Evolutionary conservation across 2,329 filamentous ascomycete genomes (phyloP).

Genomic region (Orbilia blumenaviensis): DNA sequence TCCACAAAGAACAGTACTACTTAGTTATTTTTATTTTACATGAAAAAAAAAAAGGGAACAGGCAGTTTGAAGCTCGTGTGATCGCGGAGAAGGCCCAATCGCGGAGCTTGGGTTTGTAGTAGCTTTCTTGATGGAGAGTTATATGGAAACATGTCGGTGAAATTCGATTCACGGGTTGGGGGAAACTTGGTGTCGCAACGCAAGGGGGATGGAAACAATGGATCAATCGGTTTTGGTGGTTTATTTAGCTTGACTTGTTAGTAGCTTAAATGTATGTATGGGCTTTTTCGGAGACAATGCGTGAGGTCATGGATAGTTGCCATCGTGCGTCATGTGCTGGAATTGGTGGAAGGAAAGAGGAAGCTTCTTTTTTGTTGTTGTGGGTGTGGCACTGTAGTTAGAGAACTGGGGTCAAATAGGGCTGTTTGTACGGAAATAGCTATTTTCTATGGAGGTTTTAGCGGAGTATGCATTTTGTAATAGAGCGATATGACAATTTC

Average conservation of each 20-base stretch:
- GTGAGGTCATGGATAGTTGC: background rate
- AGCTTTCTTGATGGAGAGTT: conserved; percentile 54
- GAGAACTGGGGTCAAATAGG: too few species aligned
- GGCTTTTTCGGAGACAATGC: conserved; percentile 37
- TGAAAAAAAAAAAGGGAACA: too few species aligned
- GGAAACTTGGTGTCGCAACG: conserved; percentile 20
- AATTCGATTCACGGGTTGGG: conserved; percentile 14
- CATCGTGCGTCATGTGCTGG: background rate
- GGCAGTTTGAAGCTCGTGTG: conserved; percentile 17
- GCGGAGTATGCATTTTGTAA: background rate
- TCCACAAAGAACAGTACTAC: background rate
- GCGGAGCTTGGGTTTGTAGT: conserved; percentile 17
- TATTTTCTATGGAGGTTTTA: background rate
- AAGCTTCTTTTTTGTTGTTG: background rate
- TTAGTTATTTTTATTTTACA: too few species aligned
- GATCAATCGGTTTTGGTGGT: background rate
- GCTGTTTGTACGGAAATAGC: too few species aligned
- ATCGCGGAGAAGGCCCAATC: background rate
- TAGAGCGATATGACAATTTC: too few species aligned
- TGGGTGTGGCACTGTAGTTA: too few species aligned
- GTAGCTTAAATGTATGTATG: too few species aligned
- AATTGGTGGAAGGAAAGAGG: background rate
- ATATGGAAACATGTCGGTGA: conserved; percentile 54
- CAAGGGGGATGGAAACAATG: background rate
- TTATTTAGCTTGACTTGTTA: too few species aligned